These are phyloP conservation scores for Pythium phragmiticola DNA, from an alignment of 352 stramenopile genomes.

Conservation along the genomic window DNA sequence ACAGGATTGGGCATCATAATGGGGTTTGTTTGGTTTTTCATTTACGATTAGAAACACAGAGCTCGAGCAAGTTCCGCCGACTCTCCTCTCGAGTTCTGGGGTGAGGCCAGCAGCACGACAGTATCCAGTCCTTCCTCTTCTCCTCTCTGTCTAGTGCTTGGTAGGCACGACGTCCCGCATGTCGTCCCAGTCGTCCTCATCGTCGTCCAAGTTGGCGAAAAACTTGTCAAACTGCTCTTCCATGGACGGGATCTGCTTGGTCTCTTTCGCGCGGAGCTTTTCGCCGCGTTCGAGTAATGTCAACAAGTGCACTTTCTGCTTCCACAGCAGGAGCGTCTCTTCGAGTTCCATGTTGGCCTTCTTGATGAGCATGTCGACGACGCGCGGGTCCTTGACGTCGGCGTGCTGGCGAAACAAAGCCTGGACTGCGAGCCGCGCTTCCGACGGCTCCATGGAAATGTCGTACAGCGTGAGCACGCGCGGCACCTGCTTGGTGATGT, in stretches of 20 bases:
- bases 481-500: slow-evolving; percentile 92
- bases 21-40: neutral
- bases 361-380: slow-evolving; percentile 95
- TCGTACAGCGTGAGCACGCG: slow-evolving; percentile 98
- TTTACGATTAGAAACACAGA: slow-evolving; percentile 10
- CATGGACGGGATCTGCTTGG: slow-evolving; percentile 32
- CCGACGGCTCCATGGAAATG: slow-evolving; percentile 92
- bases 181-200: slow-evolving; percentile 69
- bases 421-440: slow-evolving; percentile 89
- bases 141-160: slow-evolving; percentile 24
- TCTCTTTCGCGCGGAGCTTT: slow-evolving; percentile 53
- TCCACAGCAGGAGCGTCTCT: slow-evolving; percentile 97
- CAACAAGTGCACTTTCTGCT: slow-evolving; percentile 96
- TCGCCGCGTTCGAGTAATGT: slow-evolving; percentile 70
- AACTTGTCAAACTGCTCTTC: slow-evolving; percentile 81
- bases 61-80: too few relatives aligned
- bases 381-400: slow-evolving; percentile 92
- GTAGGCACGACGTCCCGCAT: slow-evolving; percentile 37
- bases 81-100: too few relatives aligned
- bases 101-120: neutral
- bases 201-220: slow-evolving; percentile 66
- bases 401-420: slow-evolving; percentile 94
- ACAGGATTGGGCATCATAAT: too few relatives aligned
- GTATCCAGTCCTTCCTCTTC: neutral
- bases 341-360: slow-evolving; percentile 98